A percentile compares a stretch with the other conserved stretches of the same genome.
phyloP scores from a whole-genome alignment of 1,139 yeast species.

The Hyphopichia fennica region DNA sequence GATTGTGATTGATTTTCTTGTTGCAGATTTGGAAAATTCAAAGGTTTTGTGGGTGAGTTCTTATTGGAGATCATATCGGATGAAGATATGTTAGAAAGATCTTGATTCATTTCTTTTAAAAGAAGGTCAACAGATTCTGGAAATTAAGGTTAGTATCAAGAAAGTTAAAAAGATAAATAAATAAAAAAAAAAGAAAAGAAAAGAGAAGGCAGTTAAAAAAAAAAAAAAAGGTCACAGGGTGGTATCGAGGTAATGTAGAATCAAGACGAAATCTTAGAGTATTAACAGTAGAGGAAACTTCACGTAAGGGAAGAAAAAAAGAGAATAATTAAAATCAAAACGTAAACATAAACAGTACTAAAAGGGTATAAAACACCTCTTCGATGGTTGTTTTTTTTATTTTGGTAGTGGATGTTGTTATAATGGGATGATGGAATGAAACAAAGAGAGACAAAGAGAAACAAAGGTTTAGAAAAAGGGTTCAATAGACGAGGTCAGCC shows the following conservation, averaged over 20 bases:
- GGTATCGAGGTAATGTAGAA: too few species aligned
- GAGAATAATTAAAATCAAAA: not conserved
- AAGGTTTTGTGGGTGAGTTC: conserved; percentile 39
- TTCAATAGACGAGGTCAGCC: too few species aligned
- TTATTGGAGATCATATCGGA: not conserved
- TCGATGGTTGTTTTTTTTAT: too few species aligned
- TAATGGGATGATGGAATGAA: too few species aligned
- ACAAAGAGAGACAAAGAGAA: not conserved
- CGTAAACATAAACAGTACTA: not conserved
- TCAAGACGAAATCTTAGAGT: not conserved
- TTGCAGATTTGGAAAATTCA: conserved; percentile 21
- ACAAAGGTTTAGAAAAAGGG: too few species aligned
- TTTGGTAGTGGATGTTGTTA: too few species aligned
- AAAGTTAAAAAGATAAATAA: not conserved
- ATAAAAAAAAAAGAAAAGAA: not conserved
- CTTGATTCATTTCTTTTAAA: conserved; percentile 24
- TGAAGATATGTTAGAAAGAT: conserved; percentile 8
- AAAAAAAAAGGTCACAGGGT: not conserved
- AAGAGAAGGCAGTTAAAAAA: not conserved
- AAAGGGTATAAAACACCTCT: not conserved
- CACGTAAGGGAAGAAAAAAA: too few species aligned
- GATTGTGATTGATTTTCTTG: too few species aligned
- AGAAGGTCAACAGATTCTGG: conserved; percentile 29
- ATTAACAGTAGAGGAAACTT: not conserved
- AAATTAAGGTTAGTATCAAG: conserved; percentile 8